Evolutionary conservation across 1,284 basidiomycete species (phyloP).

Genomic region (Gomphus sp.): DNA sequence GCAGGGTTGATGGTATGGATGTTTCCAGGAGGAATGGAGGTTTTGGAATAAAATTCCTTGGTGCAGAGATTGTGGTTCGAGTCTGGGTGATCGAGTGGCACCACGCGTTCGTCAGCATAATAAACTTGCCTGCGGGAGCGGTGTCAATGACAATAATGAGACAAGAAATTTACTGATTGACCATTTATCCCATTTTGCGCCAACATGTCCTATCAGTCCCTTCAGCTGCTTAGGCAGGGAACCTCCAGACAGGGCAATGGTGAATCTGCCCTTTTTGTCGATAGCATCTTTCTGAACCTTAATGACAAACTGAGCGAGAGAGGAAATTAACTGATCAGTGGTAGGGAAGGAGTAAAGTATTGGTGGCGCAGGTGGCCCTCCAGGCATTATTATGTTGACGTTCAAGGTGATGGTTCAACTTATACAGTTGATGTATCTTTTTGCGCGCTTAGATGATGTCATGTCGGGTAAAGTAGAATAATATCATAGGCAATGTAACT

Average conservation of each 20-base stretch:
- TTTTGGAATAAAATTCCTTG: conserved; percentile 74
- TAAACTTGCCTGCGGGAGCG: conserved; percentile 79
- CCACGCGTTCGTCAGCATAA: conserved; percentile 95
- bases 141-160: conserved; percentile 1
- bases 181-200: conserved; percentile 95
- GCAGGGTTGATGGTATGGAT: conserved; percentile 80
- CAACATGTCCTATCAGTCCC: conserved; percentile 63
- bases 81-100: conserved; percentile 87
- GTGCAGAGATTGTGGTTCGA: conserved; percentile 83
- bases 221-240: conserved; percentile 81
- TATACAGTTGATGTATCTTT: background rate
- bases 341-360: conserved; percentile 70
- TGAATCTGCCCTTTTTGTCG: conserved; percentile 83
- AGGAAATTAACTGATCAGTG: conserved; percentile 42
- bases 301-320: conserved; percentile 77
- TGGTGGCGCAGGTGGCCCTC: conserved; percentile 32
- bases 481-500: background rate
- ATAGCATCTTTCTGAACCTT: conserved; percentile 88
- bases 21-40: conserved; percentile 69
- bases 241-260: conserved; percentile 89
- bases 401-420: background rate
- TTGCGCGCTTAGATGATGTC: background rate
- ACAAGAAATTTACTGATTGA: conserved; percentile 28
- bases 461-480: background rate
- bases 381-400: background rate